Evolutionary conservation across 805 yeast species (phyloP), one percentile per base, ranked within the genome.

Genomic region (Metschnikowia cubensis): DNA sequence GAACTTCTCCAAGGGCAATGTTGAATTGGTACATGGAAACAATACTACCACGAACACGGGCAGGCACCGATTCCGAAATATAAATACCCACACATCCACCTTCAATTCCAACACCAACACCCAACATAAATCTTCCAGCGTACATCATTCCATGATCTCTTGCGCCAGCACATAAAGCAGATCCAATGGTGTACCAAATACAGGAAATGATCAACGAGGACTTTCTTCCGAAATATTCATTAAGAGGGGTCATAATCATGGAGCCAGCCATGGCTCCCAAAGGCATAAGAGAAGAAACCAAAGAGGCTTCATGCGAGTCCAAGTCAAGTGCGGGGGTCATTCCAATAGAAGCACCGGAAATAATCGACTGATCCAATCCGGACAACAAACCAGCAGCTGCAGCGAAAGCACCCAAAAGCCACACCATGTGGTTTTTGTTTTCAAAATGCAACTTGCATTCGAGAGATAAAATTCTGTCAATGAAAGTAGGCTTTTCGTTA

Each of bases 241-340:
- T 81, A 54, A 80, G 64, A 3, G 86, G 86, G 2, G 85, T 74
- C 73, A 83, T 73, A 50, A 81, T 59, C 36, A 83, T 68, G 50
- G 85, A 78, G 43, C 89, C 88, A 29, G 77, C 76, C 65, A 83
- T 76, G 33, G 85, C 87, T 56, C 87, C 88, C 42, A 83, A 65
- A n/a, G 88, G 87, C 84, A 83, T 81, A 48, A 81, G 71, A 29
- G 84, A 71, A 35, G 81, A 73, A 17, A 82, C 77, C 52, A 82
- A 70, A 1, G 87, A 82, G 46, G 67, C 68, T 55, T 83, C 72
- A 54, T 70, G 67, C 4, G 67, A 50, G 17, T 69, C 58, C 42
- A 83, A 65, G 32, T 62, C 38, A 32, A 83, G 68, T 21, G 70
- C 73, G 1, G 63, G 62, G 14, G 67, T 69, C 76, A 82, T 75